phyloP scores from a whole-genome alignment of 176 grass and related monocot species.

The Lolium perenne region DNA sequence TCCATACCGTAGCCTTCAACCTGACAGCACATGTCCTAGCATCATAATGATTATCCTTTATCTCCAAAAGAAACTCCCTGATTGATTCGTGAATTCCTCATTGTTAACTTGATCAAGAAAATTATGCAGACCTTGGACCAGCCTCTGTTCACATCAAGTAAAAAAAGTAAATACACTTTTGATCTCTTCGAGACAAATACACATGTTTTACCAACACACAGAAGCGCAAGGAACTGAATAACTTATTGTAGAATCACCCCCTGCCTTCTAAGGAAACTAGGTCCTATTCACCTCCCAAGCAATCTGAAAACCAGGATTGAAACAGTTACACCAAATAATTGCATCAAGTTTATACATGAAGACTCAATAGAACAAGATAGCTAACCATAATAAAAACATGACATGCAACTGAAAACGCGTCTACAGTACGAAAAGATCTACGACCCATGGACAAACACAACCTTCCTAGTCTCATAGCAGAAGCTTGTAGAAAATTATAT shows the following conservation, averaged over 20 bases:
- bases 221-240: slow-evolving; percentile 29
- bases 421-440: slow-evolving; percentile 20
- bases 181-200: slow-evolving; percentile 34
- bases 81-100: slow-evolving; percentile 78
- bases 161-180: slow-evolving; percentile 34
- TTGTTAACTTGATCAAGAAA: slow-evolving; percentile 82
- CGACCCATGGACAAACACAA: slow-evolving; percentile 15
- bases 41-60: slow-evolving; percentile 83
- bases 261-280: slow-evolving; percentile 76
- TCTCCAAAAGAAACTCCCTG: slow-evolving; percentile 82
- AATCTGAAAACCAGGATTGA: slow-evolving; percentile 59
- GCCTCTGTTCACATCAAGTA: slow-evolving; percentile 60
- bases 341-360: slow-evolving; percentile 20
- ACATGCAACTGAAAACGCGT: slow-evolving; percentile 1
- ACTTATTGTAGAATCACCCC: slow-evolving; percentile 75
- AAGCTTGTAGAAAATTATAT: slow-evolving; percentile 23
- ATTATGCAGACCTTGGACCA: slow-evolving; percentile 81
- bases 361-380: neutral
- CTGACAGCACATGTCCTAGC: slow-evolving; percentile 72
- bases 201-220: slow-evolving; percentile 21
- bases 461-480: neutral
- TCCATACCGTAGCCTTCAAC: slow-evolving; percentile 82
- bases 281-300: slow-evolving; percentile 90
- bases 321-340: slow-evolving; percentile 36
- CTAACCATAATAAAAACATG: slow-evolving; percentile 43